Conservation (phyloP, 306 rosid genomes). For the Rosa persica region DNA sequence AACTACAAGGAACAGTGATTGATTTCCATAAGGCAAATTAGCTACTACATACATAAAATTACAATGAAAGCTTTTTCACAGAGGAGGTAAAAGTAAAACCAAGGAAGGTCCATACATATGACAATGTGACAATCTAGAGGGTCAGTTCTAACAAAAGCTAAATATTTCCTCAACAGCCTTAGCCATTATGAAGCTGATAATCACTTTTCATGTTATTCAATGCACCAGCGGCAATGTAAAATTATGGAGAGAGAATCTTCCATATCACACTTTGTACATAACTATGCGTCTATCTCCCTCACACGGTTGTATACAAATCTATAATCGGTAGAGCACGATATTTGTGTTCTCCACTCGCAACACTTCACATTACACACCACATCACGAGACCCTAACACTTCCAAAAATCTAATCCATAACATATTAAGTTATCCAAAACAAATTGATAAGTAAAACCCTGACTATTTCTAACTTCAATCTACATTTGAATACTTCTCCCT, state of each 20-base stretch:
- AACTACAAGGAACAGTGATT: neutral
- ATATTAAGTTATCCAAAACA: neutral
- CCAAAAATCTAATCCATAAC: neutral
- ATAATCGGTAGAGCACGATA: neutral
- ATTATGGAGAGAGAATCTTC: neutral
- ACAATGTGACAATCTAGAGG: neutral
- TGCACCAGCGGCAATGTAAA: neutral
- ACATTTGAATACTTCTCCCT: neutral
- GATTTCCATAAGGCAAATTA: neutral
- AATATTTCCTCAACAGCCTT: neutral
- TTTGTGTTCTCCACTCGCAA: neutral
- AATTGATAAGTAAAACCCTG: neutral
- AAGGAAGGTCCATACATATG: neutral
- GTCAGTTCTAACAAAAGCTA: neutral
- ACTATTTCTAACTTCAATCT: neutral
- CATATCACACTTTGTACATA: neutral
- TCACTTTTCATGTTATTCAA: neutral
- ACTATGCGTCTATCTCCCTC: neutral
- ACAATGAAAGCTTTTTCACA: neutral
- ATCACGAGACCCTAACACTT: neutral
- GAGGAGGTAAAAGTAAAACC: neutral
- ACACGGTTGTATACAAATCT: too few species aligned
- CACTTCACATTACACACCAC: neutral
- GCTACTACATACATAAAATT: neutral
- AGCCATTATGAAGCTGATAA: neutral